Evolutionary conservation across 352 stramenopile species (phyloP), one percentile per base, ranked within the genome.

Genomic region (Elongisporangium undulatum): DNA sequence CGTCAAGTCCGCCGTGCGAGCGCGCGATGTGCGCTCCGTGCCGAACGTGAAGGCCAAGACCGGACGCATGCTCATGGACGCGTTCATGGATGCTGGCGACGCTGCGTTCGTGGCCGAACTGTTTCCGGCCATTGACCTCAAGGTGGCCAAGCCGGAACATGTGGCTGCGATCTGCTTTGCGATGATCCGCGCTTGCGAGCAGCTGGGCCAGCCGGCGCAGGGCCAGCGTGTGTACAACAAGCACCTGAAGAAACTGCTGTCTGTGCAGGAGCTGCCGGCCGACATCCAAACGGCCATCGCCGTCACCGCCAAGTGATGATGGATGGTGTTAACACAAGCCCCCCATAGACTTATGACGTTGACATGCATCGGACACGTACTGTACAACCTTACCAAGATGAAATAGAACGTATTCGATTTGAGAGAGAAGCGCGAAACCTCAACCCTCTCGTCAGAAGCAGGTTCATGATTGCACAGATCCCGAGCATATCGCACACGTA

Each of bases 121-220:
- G 7, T 75, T 82, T 24, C 57, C 75, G 2, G 41, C 71, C 16
- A 71, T 67, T 23, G 65, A 82, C 52, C 49, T 66, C 8, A 50
- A 52, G 3, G 56, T 61, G 4, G 61, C 55, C 16, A 65, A 57
- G 8, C 61, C 66, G 48, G 68, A 71, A 10, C 51, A 77, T 19
- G 17, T 63, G 24, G 58, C 70, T 17, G 52, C 58, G 23, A 67
- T 82, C 38, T 57, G 68, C 21, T 67, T 22, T 23, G 53, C 55
- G 49, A 58, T 64, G 34, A 67, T 69, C 20, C 73, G 63, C 29
- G 70, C 73, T n/a, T 75, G 74, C 38, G 49, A 69, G 58, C 62
- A 61, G 20, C 68, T 82, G 15, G 68, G 55, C 48, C 53, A 67
- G 34, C 54, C 60, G 49, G 59, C 41, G 49, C 63, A 48, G 51